These are phyloP conservation scores for Tylopilus felleus DNA, from an alignment of 768 basidiomycete genomes.

Conservation along the genomic window DNA sequence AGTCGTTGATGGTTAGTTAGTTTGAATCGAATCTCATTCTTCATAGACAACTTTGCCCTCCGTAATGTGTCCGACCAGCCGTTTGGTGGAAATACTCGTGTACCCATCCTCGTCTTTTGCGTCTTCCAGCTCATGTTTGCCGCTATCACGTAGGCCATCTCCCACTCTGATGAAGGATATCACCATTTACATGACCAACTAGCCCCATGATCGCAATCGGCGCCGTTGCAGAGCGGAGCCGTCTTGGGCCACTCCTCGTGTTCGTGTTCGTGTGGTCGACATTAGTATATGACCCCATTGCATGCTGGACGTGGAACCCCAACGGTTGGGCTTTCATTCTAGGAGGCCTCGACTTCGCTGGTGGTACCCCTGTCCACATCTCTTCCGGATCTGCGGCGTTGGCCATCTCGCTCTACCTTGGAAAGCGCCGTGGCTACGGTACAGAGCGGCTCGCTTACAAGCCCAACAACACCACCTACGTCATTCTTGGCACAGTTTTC, in stretches of 20 bases:
- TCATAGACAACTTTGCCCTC: constrained; percentile 75
- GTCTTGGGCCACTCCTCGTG: constrained; percentile 80
- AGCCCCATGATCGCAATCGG: constrained; percentile 88
- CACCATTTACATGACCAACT: constrained; percentile 13
- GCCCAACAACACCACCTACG: constrained; percentile 91
- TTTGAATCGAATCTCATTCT: not conserved
- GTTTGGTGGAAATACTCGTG: constrained; percentile 64
- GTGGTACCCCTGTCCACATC: constrained; percentile 96
- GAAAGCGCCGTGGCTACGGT: constrained; percentile 87
- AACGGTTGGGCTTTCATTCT: constrained; percentile 72
- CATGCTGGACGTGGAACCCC: constrained; percentile 94
- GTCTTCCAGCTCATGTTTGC: constrained; percentile 93
- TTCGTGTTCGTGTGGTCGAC: constrained; percentile 92
- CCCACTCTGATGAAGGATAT: not conserved
- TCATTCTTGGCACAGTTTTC: constrained; percentile 88
- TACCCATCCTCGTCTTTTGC: constrained; percentile 75
- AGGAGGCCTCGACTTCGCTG: constrained; percentile 90
- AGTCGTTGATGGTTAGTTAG: constrained; percentile 22
- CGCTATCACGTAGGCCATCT: constrained; percentile 63
- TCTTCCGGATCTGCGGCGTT: constrained; percentile 90
- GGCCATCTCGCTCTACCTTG: constrained; percentile 87
- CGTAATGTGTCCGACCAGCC: constrained; percentile 72
- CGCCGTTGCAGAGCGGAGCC: constrained; percentile 86
- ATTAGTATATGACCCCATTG: constrained; percentile 89
- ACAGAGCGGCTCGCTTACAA: constrained; percentile 89